Conservation (phyloP, 371 early-diverging fungal species). For the Actinomucor elegans region DNA sequence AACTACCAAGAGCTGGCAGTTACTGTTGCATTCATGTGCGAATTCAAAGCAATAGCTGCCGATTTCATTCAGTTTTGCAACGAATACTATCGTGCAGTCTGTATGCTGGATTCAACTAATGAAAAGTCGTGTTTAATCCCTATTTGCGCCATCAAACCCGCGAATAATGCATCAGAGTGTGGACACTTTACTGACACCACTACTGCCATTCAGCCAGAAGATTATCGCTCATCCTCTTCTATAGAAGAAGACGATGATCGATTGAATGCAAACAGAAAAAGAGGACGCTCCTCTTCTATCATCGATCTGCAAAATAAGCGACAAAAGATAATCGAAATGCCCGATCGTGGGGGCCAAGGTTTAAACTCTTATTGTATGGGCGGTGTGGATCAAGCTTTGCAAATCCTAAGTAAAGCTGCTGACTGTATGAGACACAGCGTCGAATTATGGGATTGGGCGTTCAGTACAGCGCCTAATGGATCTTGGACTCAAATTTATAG, state of each 20-base stretch:
- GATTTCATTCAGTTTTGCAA: slow-evolving; percentile 35
- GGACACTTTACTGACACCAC: neutral
- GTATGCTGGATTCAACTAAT: slow-evolving; percentile 25
- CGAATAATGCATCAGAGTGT: neutral
- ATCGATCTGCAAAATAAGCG: slow-evolving; percentile 10
- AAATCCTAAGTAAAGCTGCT: slow-evolving; percentile 35
- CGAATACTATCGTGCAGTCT: slow-evolving; percentile 35
- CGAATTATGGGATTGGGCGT: slow-evolving; percentile 39
- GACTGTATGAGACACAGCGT: slow-evolving; percentile 41
- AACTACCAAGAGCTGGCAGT: slow-evolving; percentile 11
- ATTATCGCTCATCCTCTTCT: neutral
- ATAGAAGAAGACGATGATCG: neutral
- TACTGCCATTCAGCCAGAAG: slow-evolving; percentile 13
- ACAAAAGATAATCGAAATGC: neutral
- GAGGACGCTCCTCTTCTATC: neutral
- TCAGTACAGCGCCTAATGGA: slow-evolving; percentile 1
- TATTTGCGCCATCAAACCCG: slow-evolving; percentile 30
- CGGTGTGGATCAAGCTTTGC: slow-evolving; percentile 40
- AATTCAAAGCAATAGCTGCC: slow-evolving; percentile 32
- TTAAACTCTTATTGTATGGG: slow-evolving; percentile 36
- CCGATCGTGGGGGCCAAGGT: slow-evolving; percentile 32
- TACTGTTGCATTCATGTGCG: slow-evolving; percentile 33
- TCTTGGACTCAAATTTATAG: slow-evolving; percentile 19
- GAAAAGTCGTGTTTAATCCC: slow-evolving; percentile 42
- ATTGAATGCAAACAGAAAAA: neutral